phyloP scores from a whole-genome alignment of 495 filamentous ascomycete genomes.

The Cetradonia linearis region DNA sequence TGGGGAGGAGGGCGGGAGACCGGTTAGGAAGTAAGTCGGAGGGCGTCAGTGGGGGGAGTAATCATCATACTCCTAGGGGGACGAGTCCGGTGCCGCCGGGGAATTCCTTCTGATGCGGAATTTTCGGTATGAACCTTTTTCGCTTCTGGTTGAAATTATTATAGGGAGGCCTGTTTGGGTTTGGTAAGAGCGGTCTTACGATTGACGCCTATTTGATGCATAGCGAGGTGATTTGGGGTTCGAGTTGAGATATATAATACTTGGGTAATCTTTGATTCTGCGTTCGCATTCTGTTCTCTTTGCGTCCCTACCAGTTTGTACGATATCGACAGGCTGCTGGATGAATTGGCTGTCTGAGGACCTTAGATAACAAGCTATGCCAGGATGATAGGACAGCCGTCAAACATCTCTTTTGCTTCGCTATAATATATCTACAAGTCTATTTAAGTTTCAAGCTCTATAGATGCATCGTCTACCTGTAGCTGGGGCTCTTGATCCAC shows the following conservation, averaged over 20 bases:
- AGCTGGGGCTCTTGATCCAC: background rate
- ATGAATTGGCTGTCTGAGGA: background rate
- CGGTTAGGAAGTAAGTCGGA: background rate
- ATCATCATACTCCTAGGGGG: background rate
- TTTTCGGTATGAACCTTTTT: background rate
- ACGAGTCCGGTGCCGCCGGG: background rate
- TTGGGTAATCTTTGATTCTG: background rate
- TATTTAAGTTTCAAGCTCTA: background rate
- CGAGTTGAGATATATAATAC: background rate
- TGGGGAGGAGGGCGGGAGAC: background rate
- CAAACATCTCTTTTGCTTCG: background rate
- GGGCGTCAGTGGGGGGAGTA: background rate
- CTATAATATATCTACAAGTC: background rate
- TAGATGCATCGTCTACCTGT: background rate
- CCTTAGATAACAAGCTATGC: background rate
- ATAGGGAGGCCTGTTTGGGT: background rate
- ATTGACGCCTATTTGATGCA: background rate
- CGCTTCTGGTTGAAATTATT: background rate
- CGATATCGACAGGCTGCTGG: background rate
- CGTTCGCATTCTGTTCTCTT: background rate
- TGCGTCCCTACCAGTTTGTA: background rate
- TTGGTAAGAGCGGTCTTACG: background rate
- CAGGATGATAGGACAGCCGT: background rate
- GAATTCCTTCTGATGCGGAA: slow-evolving; percentile 3
- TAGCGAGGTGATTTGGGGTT: background rate